Percentiles rank a stretch among this genome's conserved stretches.
phyloP scores from a whole-genome alignment of 1,284 basidiomycete genomes.

The Puccinia horiana region DNA sequence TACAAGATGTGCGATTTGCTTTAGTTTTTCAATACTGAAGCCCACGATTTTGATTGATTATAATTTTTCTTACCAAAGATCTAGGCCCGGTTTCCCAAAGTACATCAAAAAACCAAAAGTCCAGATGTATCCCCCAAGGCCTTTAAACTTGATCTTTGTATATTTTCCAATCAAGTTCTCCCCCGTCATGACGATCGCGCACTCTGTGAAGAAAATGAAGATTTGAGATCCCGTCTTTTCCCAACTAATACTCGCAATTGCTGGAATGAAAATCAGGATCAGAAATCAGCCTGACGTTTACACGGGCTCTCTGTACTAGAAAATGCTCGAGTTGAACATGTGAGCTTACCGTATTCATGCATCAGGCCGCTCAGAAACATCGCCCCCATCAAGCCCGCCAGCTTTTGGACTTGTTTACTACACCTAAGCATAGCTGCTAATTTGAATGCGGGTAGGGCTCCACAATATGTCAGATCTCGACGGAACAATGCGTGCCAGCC shows the following conservation, averaged over 20 bases:
- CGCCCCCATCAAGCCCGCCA: slow-evolving; percentile 27
- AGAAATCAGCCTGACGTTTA: not conserved
- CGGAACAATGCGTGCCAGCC: slow-evolving; percentile 46
- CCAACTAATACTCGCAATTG: slow-evolving; percentile 37
- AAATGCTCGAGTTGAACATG: not conserved
- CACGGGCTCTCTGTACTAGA: not conserved
- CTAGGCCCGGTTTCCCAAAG: slow-evolving; percentile 34
- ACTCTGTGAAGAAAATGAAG: slow-evolving; percentile 25
- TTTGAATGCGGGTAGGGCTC: slow-evolving; percentile 29
- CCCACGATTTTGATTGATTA: too few relatives aligned
- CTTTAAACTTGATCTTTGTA: slow-evolving; percentile 33
- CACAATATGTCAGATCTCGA: slow-evolving; percentile 34
- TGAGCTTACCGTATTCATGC: slow-evolving; percentile 38
- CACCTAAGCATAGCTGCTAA: slow-evolving; percentile 8
- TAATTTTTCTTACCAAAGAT: slow-evolving; percentile 36
- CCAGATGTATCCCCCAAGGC: slow-evolving; percentile 22
- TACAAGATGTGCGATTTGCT: not conserved
- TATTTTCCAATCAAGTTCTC: slow-evolving; percentile 30
- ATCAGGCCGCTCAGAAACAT: slow-evolving; percentile 39
- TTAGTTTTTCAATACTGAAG: not conserved
- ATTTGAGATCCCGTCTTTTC: slow-evolving; percentile 28
- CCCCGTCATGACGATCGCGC: slow-evolving; percentile 28
- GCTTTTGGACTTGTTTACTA: slow-evolving; percentile 24
- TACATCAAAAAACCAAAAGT: slow-evolving; percentile 38
- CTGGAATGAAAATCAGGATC: not conserved